These are phyloP conservation scores for Cylindrotheca fusiformis DNA, from an alignment of 108 stramenopile genomes.

Conservation along the genomic window DNA sequence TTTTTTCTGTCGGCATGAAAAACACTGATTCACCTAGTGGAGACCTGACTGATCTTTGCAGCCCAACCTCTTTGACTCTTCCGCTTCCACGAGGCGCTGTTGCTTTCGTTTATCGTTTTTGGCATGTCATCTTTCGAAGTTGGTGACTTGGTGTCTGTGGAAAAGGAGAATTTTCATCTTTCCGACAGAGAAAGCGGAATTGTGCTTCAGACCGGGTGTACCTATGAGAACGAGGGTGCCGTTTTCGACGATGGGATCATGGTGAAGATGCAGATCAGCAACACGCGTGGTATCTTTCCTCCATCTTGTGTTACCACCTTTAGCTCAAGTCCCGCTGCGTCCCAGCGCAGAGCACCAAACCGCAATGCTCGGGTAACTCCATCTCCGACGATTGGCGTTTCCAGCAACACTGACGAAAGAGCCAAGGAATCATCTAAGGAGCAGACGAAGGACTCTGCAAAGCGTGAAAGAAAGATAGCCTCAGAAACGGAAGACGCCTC, in stretches of 20 bases:
- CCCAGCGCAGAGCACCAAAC: background rate
- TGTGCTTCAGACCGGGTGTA: background rate
- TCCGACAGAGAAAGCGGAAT: background rate
- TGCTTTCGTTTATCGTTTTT: background rate
- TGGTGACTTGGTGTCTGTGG: constrained; percentile 4
- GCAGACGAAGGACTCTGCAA: background rate
- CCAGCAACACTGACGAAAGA: background rate
- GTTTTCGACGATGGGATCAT: constrained; percentile 16
- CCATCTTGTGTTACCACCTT: constrained; percentile 1
- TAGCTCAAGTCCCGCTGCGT: background rate
- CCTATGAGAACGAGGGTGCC: constrained; percentile 9
- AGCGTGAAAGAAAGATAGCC: too few species aligned
- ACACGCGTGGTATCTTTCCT: constrained; percentile 16
- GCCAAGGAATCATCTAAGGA: background rate
- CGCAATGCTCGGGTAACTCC: constrained; percentile 12
- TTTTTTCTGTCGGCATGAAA: too few species aligned
- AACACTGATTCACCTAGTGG: too few species aligned
- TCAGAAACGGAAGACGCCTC: background rate
- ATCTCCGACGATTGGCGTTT: constrained; percentile 8
- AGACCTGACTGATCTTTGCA: too few species aligned
- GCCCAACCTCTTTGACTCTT: too few species aligned
- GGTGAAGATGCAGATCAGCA: constrained; percentile 27
- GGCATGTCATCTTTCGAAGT: constrained; percentile 1
- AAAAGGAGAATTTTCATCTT: background rate
- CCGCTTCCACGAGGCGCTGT: too few species aligned